Evolutionary conservation across 2,329 filamentous ascomycete species (phyloP).

Genomic region (Fusarium tuaranense): DNA sequence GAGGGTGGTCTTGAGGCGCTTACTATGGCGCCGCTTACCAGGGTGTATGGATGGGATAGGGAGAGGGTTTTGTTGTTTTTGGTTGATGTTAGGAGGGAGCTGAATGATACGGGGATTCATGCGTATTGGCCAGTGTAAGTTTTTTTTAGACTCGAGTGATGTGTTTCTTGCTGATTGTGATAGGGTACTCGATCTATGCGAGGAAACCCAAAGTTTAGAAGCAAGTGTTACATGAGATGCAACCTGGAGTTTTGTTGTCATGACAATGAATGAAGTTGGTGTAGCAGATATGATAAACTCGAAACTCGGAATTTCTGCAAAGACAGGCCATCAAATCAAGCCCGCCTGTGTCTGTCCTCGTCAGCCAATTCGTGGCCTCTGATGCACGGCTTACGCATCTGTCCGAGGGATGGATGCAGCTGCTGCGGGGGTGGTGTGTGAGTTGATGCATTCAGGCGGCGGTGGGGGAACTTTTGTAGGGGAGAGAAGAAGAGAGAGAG

Average conservation of each 20-base stretch:
- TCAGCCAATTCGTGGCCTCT: constrained; percentile 27
- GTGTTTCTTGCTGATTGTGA: not conserved
- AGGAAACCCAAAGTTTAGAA: not conserved
- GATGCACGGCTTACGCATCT: constrained; percentile 31
- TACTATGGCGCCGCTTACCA: constrained; percentile 30
- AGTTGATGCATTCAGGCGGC: not conserved
- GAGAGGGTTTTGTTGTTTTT: constrained; percentile 17
- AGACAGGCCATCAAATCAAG: not conserved
- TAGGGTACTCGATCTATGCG: not conserved
- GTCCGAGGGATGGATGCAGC: constrained; percentile 7
- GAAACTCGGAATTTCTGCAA: not conserved
- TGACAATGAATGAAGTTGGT: not conserved
- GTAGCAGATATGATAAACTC: not conserved
- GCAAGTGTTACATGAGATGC: not conserved
- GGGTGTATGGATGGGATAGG: constrained; percentile 27
- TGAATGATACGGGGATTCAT: constrained; percentile 8
- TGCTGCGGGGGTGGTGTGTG: not conserved
- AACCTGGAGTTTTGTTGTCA: not conserved
- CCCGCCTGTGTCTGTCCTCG: constrained; percentile 9
- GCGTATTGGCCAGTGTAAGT: constrained; percentile 22
- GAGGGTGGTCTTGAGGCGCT: constrained; percentile 30
- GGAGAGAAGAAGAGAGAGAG: not conserved
- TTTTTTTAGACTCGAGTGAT: not conserved
- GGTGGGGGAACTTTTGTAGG: constrained; percentile 34
- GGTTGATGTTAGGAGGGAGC: constrained; percentile 13